These are phyloP conservation scores for Pezicula radicicola DNA, from an alignment of 2,329 filamentous ascomycete genomes.

Conservation along the genomic window DNA sequence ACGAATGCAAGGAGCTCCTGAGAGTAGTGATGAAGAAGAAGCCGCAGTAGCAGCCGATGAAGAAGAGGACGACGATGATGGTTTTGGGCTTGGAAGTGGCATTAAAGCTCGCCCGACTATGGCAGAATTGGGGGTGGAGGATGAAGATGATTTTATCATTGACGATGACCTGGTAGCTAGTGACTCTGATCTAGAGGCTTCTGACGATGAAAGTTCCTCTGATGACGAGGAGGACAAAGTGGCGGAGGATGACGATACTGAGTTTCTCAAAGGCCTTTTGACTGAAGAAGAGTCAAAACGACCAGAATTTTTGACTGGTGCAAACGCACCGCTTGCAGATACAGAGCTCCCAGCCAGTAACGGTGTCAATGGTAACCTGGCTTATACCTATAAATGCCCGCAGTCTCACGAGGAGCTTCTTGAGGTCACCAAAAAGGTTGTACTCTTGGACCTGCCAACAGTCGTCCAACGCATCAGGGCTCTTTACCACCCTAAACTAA, in stretches of 20 bases:
- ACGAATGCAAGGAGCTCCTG: constrained; percentile 84
- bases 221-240: constrained; percentile 40
- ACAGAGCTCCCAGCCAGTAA: constrained; percentile 33
- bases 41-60: constrained; percentile 37
- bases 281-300: constrained; percentile 54
- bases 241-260: constrained; percentile 54
- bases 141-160: constrained; percentile 91
- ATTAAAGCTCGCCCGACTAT: constrained; percentile 44
- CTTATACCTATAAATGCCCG: constrained; percentile 86
- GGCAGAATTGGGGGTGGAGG: constrained; percentile 72
- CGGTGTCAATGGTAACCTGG: constrained; percentile 52
- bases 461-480: constrained; percentile 88
- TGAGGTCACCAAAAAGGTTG: constrained; percentile 57
- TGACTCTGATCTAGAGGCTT: constrained; percentile 65
- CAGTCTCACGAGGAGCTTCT: constrained; percentile 73
- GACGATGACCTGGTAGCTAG: constrained; percentile 87
- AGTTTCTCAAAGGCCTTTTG: constrained; percentile 69
- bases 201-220: constrained; percentile 45
- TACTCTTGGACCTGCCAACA: constrained; percentile 65
- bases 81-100: constrained; percentile 58
- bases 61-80: constrained; percentile 46
- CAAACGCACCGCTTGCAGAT: constrained; percentile 41
- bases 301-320: constrained; percentile 44
- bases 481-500: constrained; percentile 86
- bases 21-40: constrained; percentile 62